These are phyloP conservation scores for Trichaptum fuscoviolaceum DNA, from an alignment of 768 basidiomycete species.

Conservation along the genomic window DNA sequence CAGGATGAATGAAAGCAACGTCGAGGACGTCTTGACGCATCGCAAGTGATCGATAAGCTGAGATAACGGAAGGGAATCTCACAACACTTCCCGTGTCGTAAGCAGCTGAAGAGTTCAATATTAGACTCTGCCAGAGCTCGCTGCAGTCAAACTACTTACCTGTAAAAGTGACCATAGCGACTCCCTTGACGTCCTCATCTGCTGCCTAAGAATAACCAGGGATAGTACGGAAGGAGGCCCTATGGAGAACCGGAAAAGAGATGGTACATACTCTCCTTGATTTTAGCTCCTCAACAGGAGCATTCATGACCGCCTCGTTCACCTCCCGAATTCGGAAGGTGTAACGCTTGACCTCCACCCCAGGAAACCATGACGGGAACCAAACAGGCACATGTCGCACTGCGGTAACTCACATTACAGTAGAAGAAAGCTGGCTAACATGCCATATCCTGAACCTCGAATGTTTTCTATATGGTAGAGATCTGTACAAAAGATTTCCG, in stretches of 20 bases:
- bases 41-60: not conserved
- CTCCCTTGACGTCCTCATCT: constrained; percentile 1
- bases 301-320: not conserved
- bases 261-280: not conserved
- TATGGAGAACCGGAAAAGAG: not conserved
- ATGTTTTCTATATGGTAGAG: too few relatives aligned
- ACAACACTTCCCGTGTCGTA: not conserved
- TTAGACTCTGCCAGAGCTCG: not conserved
- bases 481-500: too few relatives aligned
- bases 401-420: not conserved
- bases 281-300: not conserved
- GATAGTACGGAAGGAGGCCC: too few relatives aligned
- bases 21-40: not conserved
- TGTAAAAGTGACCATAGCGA: not conserved
- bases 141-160: not conserved
- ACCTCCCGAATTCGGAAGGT: not conserved
- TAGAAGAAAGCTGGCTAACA: too few relatives aligned
- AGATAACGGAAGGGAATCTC: not conserved
- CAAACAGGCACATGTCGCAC: not conserved
- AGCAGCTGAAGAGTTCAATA: not conserved
- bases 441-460: too few relatives aligned
- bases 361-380: constrained; percentile 2
- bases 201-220: not conserved
- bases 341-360: not conserved
- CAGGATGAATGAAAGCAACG: constrained; percentile 5